Evolutionary conservation across 495 filamentous ascomycete genomes (phyloP), one percentile per base, ranked within the genome.

Genomic region (Penicillium herquei): DNA sequence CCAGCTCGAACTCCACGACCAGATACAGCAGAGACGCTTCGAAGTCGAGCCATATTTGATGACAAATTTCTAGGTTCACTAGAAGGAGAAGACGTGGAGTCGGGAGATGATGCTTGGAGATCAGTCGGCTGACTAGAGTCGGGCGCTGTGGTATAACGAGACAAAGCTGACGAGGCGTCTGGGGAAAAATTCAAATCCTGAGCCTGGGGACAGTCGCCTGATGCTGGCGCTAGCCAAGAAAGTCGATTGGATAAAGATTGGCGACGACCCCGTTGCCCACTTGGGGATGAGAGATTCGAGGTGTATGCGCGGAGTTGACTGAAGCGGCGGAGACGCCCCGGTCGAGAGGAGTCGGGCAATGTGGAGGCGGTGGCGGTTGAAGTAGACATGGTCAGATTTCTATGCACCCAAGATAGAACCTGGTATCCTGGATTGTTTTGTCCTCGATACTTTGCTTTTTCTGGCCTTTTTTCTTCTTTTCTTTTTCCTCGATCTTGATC

Each of bases 251-350:
- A 68, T 26, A 76, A 49, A 52, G 70, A 72, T 51, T 66, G 67
- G 42, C 70, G 49, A 52, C 68, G 49, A 50, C 68, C 65, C 47
- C 58, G 68, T 51, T 61, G 62, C 48, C 55, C 67, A 65, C 59
- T 69, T 62, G 67, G 58, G 45, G 56, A 62, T 13, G 69, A 68
- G 45, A 72, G 82, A 61, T 76, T 84, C 60, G 86, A 83, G 3
- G 86, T 87, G 72, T 89, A 87, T 70, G 77, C 85, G 55, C 87
- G 82, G 50, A 95, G 78, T 72, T 90, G 88, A 57, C 81, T 88
- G 52, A 95, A 75, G 33, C 87, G 86, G 30, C 88, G 80, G 57
- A 92, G 77, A 35, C 88, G 77, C 54, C 83, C 81, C 18, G 81
- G 73, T 57, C 87, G 79, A 66, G 61, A 57, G 37, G 58, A 50